These are phyloP conservation scores for Pseudisothecium myosuroides DNA, from an alignment of 225 moss, liverwort and hornwort genomes.

Conservation along the genomic window DNA sequence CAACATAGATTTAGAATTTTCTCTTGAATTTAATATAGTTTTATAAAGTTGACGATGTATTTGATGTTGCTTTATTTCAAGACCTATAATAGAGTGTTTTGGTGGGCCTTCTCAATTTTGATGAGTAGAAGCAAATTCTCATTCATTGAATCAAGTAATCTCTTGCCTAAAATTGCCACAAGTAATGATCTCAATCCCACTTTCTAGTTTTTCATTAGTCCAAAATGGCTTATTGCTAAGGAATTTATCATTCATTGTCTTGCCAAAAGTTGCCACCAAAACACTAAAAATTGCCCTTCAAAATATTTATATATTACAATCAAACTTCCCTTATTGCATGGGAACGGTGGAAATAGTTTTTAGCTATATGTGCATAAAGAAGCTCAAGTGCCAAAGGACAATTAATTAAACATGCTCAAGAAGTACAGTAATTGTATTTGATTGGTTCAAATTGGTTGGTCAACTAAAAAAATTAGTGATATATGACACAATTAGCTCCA, in stretches of 20 bases:
- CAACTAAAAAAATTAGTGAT: too few species aligned
- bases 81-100: fast-evolving
- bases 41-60: not conserved
- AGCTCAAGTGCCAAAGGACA: too few species aligned
- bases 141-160: not conserved
- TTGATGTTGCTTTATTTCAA: not conserved
- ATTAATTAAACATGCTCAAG: too few species aligned
- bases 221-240: not conserved
- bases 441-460: too few species aligned
- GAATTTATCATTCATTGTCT: not conserved
- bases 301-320: too few species aligned
- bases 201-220: not conserved
- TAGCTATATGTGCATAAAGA: too few species aligned
- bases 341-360: too few species aligned
- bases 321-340: too few species aligned
- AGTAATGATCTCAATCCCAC: not conserved
- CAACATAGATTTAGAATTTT: not conserved
- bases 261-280: not conserved
- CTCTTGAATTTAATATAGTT: not conserved
- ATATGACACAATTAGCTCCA: too few species aligned
- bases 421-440: too few species aligned
- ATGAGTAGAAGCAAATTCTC: not conserved
- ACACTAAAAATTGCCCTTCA: not conserved
- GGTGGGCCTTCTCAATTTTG: not conserved
- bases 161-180: not conserved